Conservation (phyloP, 1,284 basidiomycete species). For the Porodaedalea pini region DNA sequence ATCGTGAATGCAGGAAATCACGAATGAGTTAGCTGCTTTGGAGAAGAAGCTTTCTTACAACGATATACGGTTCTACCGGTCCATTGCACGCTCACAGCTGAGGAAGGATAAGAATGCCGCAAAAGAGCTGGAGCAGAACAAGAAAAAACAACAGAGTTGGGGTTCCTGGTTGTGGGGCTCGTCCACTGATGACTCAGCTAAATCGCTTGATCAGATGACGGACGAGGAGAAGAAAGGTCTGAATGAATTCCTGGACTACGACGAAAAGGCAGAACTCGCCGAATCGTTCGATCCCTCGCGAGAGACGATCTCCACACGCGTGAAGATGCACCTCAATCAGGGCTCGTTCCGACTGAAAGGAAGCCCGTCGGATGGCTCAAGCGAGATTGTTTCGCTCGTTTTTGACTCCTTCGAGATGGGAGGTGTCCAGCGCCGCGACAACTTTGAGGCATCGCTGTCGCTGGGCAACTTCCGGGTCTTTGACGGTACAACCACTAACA, state of each 20-base stretch:
- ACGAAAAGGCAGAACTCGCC: constrained; percentile 76
- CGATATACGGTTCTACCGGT: constrained; percentile 97
- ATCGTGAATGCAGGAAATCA: constrained; percentile 12
- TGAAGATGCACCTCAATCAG: constrained; percentile 77
- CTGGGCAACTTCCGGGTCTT: constrained; percentile 88
- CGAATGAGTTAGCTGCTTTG: constrained; percentile 63
- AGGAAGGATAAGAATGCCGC: constrained; percentile 80
- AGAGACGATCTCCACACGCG: constrained; percentile 80
- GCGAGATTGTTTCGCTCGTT: constrained; percentile 83
- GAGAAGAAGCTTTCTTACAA: constrained; percentile 89
- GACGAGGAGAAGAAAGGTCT: constrained; percentile 92
- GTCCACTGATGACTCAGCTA: constrained; percentile 30
- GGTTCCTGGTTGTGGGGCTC: constrained; percentile 84
- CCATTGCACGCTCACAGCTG: constrained; percentile 87
- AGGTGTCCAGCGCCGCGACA: constrained; percentile 83
- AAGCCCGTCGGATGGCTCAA: constrained; percentile 59
- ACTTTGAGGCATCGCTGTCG: constrained; percentile 78
- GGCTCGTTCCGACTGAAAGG: constrained; percentile 82
- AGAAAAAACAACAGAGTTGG: constrained; percentile 45
- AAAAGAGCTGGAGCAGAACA: constrained; percentile 68
- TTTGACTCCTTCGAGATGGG: constrained; percentile 89
- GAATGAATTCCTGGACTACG: constrained; percentile 93
- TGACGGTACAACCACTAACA: constrained; percentile 84
- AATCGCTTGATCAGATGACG: constrained; percentile 66
- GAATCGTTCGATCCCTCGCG: constrained; percentile 68